A percentile compares a stretch with the other conserved stretches of the same genome.
Conservation (phyloP, 1,284 basidiomycete species). For the Phaffia rhodozyma region DNA sequence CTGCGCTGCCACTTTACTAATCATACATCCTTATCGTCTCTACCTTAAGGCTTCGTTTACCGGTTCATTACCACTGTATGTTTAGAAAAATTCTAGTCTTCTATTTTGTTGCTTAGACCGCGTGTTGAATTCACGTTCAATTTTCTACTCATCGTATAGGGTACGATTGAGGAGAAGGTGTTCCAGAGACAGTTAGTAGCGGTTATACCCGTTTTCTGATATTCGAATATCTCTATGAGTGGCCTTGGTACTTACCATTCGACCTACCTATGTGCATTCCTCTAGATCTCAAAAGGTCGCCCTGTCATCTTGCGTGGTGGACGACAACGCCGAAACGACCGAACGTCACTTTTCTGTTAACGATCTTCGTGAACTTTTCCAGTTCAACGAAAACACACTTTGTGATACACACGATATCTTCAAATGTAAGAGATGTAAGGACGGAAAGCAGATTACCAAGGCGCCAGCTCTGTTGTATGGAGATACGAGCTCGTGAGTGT, state of each 20-base stretch:
- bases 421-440: slow-evolving; percentile 90
- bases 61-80: slow-evolving; percentile 76
- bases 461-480: slow-evolving; percentile 82
- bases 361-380: slow-evolving; percentile 78
- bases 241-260: neutral
- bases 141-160: slow-evolving; percentile 29
- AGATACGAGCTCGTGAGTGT: slow-evolving; percentile 86
- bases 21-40: neutral
- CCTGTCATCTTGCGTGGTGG: slow-evolving; percentile 90
- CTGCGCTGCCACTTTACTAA: neutral
- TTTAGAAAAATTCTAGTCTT: neutral
- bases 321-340: slow-evolving; percentile 66
- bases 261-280: slow-evolving; percentile 25
- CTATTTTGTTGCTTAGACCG: neutral
- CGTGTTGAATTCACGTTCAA: neutral
- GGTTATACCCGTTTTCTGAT: neutral
- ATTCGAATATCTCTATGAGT: too few relatives aligned
- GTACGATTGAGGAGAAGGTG: slow-evolving; percentile 98
- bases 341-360: slow-evolving; percentile 93
- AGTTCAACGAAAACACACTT: slow-evolving; percentile 73
- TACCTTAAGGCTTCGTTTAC: slow-evolving; percentile 73
- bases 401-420: slow-evolving; percentile 96
- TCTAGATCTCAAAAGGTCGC: slow-evolving; percentile 79
- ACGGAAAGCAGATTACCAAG: slow-evolving; percentile 74
- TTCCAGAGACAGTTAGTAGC: slow-evolving; percentile 64